Conservation (phyloP, 1,284 basidiomycete genomes). For the Ustilago trichophora region DNA sequence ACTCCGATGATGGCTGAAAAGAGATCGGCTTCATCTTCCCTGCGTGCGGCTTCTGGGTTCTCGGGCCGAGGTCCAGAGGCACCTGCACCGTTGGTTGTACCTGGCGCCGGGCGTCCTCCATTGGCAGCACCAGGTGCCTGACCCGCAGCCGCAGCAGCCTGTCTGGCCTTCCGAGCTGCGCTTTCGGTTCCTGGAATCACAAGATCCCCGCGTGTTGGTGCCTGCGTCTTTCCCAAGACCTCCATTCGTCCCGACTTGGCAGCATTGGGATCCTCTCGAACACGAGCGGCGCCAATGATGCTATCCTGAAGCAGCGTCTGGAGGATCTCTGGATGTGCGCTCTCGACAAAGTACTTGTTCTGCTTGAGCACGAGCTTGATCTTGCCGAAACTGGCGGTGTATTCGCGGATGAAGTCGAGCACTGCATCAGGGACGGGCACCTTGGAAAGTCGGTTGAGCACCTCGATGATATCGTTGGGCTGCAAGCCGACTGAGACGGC, state of each 20-base stretch:
- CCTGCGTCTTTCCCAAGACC: slow-evolving; percentile 50
- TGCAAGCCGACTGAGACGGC: slow-evolving; percentile 98
- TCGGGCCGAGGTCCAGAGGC: slow-evolving; percentile 28
- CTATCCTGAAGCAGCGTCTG: slow-evolving; percentile 62
- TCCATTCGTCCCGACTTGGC: slow-evolving; percentile 42
- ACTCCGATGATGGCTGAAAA: slow-evolving; percentile 66
- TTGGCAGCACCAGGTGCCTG: slow-evolving; percentile 13
- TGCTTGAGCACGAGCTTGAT: slow-evolving; percentile 67
- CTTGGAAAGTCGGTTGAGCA: slow-evolving; percentile 69
- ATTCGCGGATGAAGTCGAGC: slow-evolving; percentile 62
- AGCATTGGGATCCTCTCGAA: slow-evolving; percentile 49
- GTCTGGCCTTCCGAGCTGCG: slow-evolving; percentile 43
- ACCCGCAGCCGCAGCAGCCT: slow-evolving; percentile 34
- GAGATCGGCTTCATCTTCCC: slow-evolving; percentile 60
- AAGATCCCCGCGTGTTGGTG: slow-evolving; percentile 56
- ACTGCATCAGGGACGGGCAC: slow-evolving; percentile 62
- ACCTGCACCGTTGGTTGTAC: no score
- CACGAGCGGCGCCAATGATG: slow-evolving; percentile 57
- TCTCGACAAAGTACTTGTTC: slow-evolving; percentile 66
- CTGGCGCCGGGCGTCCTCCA: no score
- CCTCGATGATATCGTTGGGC: slow-evolving; percentile 98
- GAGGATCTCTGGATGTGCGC: slow-evolving; percentile 62
- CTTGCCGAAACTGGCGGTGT: slow-evolving; percentile 65
- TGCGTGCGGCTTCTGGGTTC: slow-evolving; percentile 30
- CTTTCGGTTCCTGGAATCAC: slow-evolving; percentile 60